These are phyloP conservation scores for Aspergillus sp. DNA, from an alignment of 2,329 filamentous ascomycete genomes.

Conservation along the genomic window DNA sequence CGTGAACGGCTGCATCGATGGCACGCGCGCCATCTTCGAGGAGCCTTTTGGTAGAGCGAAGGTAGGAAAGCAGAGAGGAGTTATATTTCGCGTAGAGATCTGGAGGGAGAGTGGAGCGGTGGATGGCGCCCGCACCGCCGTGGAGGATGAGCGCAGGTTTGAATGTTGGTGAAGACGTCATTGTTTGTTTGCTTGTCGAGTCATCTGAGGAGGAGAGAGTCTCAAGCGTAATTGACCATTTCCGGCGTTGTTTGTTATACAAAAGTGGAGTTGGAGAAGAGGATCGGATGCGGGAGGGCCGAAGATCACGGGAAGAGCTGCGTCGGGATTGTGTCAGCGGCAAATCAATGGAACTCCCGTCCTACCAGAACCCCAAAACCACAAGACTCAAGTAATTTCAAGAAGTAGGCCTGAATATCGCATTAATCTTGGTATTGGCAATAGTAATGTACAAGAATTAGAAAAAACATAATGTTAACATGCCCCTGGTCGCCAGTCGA, in stretches of 20 bases:
- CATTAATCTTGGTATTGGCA: slow-evolving; percentile 32
- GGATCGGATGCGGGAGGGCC: not conserved
- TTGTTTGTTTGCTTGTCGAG: not conserved
- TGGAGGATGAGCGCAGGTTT: slow-evolving; percentile 67
- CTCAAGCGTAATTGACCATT: not conserved
- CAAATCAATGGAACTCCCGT: not conserved
- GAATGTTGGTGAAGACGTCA: slow-evolving; percentile 23
- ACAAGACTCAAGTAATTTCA: not conserved
- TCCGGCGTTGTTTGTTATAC: not conserved
- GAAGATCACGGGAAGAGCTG: not conserved
- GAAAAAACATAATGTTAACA: slow-evolving; percentile 14
- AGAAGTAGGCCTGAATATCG: slow-evolving; percentile 14
- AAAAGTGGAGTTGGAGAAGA: not conserved
- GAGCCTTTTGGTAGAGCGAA: slow-evolving; percentile 47
- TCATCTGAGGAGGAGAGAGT: not conserved
- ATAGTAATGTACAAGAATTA: slow-evolving; percentile 37
- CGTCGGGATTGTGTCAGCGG: slow-evolving; percentile 3
- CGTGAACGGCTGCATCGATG: slow-evolving; percentile 71
- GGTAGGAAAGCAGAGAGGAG: slow-evolving; percentile 61
- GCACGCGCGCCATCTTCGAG: slow-evolving; percentile 55
- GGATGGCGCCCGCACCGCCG: slow-evolving; percentile 71
- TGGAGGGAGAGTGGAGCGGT: slow-evolving; percentile 58
- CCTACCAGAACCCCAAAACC: not conserved
- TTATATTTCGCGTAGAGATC: slow-evolving; percentile 61
- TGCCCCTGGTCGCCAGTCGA: slow-evolving; percentile 10